Evolutionary conservation across 1,139 yeast genomes (phyloP), one percentile per base, ranked within the genome.

Genomic region (Yamadazyma membranifaciens): DNA sequence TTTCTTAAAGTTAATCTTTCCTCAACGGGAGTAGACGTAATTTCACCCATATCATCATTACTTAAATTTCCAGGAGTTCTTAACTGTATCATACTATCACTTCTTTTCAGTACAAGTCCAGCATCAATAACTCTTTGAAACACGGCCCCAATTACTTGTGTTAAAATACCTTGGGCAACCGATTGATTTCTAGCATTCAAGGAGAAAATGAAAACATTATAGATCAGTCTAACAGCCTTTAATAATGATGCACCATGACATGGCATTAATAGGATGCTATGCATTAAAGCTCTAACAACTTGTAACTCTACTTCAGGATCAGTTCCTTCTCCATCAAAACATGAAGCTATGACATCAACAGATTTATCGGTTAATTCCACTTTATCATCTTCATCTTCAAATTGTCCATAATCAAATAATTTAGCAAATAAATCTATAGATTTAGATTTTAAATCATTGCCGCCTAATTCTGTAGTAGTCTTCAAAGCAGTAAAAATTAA

Each of bases 91-190:
- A 56, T 56, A 12, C 58, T 45, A 14, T 51, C 55, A 38, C 61
- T 56, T 31, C 49, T 51, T 14, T 56, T 47, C 38, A 54, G 50
- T 37, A 50, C 54, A 41, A 52, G 47, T 15, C 51, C 44, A 4
- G 62, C 53, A 33, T 63, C 69, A 43, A 65, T 69, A 31, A 89
- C 87, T 49, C 95, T 75, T 48, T 84, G 94, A 63, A 88, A 92
- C 12, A 91, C 83, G 4, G 88, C 82, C 43, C 84, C 82, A 26
- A 92, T 88, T 54, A 91, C 87, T 63, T 94, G 98, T 3, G 95
- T 87, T 48, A 94, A 73, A 9, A 94, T 84, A 2, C 96, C 98
- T 65, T 94, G 98, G 0, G 98, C 98, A 45, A 91, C 83, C 1
- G 92, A 87, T 62, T 92, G 98, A 57, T 89, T 92, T 20, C 87